Conservation (phyloP, 2,329 filamentous ascomycete genomes). For the Fusarium sarcochroum region DNA sequence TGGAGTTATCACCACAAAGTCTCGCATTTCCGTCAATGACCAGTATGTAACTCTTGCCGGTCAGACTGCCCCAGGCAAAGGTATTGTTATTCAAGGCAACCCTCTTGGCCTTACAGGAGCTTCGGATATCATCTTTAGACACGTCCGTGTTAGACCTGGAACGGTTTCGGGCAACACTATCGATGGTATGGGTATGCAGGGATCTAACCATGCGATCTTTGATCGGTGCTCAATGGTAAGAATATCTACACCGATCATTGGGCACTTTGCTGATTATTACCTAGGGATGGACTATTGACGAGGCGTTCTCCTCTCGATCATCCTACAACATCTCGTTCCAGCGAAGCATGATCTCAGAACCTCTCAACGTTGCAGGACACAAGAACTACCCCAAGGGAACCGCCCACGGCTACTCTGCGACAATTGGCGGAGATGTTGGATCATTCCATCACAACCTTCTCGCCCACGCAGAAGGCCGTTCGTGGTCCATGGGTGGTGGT, state of each 20-base stretch:
- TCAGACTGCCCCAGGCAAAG: slow-evolving; percentile 62
- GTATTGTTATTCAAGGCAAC: slow-evolving; percentile 51
- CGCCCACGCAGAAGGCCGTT: slow-evolving; percentile 51
- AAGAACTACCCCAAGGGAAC: slow-evolving; percentile 54
- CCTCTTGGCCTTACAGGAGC: slow-evolving; percentile 52
- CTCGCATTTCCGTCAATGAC: slow-evolving; percentile 58
- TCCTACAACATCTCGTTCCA: slow-evolving; percentile 55
- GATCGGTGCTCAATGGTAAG: slow-evolving; percentile 51
- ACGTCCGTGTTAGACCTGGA: slow-evolving; percentile 50
- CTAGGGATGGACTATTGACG: slow-evolving; percentile 53
- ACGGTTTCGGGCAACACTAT: slow-evolving; percentile 50
- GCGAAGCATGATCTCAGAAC: slow-evolving; percentile 54
- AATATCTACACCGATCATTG: too few species aligned
- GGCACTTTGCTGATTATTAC: neutral
- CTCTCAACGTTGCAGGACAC: slow-evolving; percentile 54
- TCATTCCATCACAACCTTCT: slow-evolving; percentile 55
- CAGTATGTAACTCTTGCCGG: slow-evolving; percentile 61
- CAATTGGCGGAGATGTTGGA: slow-evolving; percentile 52
- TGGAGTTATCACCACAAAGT: slow-evolving; percentile 60
- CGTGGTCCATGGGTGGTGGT: slow-evolving; percentile 56
- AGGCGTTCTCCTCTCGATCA: slow-evolving; percentile 52
- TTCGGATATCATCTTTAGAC: slow-evolving; percentile 47
- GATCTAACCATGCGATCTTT: slow-evolving; percentile 53
- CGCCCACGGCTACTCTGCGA: slow-evolving; percentile 47
- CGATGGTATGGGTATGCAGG: slow-evolving; percentile 55